Base-by-base conservation (phyloP, 1,284 basidiomycete species). In the Ganoderma resinaceum region DNA sequence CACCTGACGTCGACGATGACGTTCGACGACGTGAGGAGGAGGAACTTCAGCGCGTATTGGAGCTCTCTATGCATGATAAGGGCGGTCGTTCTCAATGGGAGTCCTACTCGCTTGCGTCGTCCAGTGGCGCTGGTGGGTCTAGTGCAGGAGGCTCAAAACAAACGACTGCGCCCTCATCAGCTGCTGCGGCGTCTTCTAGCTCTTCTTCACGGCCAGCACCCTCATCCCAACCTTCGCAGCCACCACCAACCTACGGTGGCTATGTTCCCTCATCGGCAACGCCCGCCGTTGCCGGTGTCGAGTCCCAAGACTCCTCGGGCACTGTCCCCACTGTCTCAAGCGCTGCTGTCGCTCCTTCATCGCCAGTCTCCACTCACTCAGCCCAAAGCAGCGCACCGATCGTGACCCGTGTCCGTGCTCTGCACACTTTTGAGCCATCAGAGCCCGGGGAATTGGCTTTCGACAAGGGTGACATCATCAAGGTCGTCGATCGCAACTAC, bases 361-460 rank as follows among this genome's bases (percentile, higher is more conserved):
- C 81, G 20, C 76, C 82, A 35, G 77, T 78, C 43, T 74, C 82
- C 26, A 70, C 80, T 2, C 77, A 80, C 40, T 80, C 81, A 68
- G 63, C 77, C 42, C 63, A 80, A 71, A 63, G 76, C 31, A 79
- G 80, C 70, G 78, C 79, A 18, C 80, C 80, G 12, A 82, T 90
- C 38, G 89, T 95, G 7, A 95, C 94, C 1, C 89, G 95, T 23
- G 97, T 99, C 2, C 88, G 94, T 20, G 98, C 97, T 0, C 78
- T 99, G 72, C 96, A 98, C 78, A 90, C 93, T 2, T 99, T 99
- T 76, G 89, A 93, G 58, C 92, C 96, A 0, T 91, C 91, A 0
- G 96, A 98, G 77, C 87, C 91, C 0, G 97, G 97, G 16, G 98
- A 99, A 80, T 86, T 99, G 6, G 91, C 91, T 1, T 98, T 99